Conservation (phyloP, 495 filamentous ascomycete genomes). For the Cercophora sp. region DNA sequence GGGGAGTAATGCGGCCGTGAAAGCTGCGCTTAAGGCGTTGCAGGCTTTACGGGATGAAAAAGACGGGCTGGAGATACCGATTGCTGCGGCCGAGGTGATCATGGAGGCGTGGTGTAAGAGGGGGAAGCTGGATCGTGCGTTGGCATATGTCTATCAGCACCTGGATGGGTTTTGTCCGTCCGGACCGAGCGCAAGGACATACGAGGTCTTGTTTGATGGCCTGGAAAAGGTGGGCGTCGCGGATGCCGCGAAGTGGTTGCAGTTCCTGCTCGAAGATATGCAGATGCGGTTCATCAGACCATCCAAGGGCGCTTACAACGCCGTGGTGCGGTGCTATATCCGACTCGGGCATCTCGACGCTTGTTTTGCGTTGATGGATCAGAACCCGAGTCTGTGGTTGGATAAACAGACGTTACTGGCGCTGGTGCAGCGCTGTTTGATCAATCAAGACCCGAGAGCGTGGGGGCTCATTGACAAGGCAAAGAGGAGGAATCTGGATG, state of each 20-base stretch:
- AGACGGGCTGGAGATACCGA: conserved; percentile 47
- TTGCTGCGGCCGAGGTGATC: conserved; percentile 57
- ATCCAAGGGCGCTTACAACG: too few relatives aligned
- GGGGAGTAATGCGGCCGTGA: neutral
- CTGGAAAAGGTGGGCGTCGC: too few relatives aligned
- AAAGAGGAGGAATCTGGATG: conserved; percentile 22
- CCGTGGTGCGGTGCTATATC: too few relatives aligned
- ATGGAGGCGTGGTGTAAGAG: conserved; percentile 51
- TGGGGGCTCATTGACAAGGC: conserved; percentile 39
- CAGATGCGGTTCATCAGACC: too few relatives aligned
- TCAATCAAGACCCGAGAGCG: conserved; percentile 40
- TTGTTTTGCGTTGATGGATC: neutral
- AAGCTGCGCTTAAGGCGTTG: neutral
- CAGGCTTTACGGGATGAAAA: conserved; percentile 10
- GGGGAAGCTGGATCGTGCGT: conserved; percentile 47
- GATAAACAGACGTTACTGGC: too few relatives aligned
- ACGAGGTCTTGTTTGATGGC: too few relatives aligned
- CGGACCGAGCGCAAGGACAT: neutral
- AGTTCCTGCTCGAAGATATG: too few relatives aligned
- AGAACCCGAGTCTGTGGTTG: neutral
- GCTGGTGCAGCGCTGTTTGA: conserved; percentile 42
- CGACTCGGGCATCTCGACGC: too few relatives aligned
- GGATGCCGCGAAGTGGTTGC: too few relatives aligned
- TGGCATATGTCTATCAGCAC: too few relatives aligned
- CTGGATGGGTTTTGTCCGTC: conserved; percentile 66